phyloP scores from a whole-genome alignment of 1,284 basidiomycete genomes.

The Ceratobasidium sp. region DNA sequence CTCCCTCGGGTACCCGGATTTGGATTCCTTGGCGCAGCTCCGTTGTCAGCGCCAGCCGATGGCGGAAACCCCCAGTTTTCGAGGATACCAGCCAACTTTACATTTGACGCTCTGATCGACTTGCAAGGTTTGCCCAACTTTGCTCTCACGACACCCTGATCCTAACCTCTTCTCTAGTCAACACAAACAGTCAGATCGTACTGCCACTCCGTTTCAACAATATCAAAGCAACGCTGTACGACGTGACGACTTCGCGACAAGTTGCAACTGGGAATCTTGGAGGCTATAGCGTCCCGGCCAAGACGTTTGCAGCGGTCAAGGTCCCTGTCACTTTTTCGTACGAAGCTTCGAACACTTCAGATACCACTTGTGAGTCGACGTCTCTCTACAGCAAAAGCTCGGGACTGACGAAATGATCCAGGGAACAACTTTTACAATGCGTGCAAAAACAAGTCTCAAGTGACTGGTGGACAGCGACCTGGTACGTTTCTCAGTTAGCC shows the following conservation, averaged over 20 bases:
- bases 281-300: slow-evolving; percentile 71
- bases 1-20: slow-evolving; percentile 84
- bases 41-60: slow-evolving; percentile 72
- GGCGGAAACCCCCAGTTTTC: slow-evolving; percentile 68
- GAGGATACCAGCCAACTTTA: slow-evolving; percentile 84
- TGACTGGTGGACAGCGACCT: slow-evolving; percentile 67
- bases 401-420: slow-evolving; percentile 64
- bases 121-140: slow-evolving; percentile 64
- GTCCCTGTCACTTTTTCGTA: slow-evolving; percentile 87
- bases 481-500: slow-evolving; percentile 62
- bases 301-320: slow-evolving; percentile 69
- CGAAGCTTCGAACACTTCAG: slow-evolving; percentile 80
- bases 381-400: slow-evolving; percentile 71
- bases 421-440: slow-evolving; percentile 84
- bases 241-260: slow-evolving; percentile 70
- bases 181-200: slow-evolving; percentile 78
- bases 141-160: slow-evolving; percentile 5
- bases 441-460: slow-evolving; percentile 73
- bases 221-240: slow-evolving; percentile 74
- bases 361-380: slow-evolving; percentile 77
- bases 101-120: slow-evolving; percentile 79
- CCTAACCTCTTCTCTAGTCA: slow-evolving; percentile 58
- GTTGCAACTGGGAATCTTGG: slow-evolving; percentile 74
- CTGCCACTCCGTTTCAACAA: slow-evolving; percentile 75
- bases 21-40: slow-evolving; percentile 68